phyloP scores from a whole-genome alignment of 768 basidiomycete species.

The Hygrophoropsis aurantiaca region DNA sequence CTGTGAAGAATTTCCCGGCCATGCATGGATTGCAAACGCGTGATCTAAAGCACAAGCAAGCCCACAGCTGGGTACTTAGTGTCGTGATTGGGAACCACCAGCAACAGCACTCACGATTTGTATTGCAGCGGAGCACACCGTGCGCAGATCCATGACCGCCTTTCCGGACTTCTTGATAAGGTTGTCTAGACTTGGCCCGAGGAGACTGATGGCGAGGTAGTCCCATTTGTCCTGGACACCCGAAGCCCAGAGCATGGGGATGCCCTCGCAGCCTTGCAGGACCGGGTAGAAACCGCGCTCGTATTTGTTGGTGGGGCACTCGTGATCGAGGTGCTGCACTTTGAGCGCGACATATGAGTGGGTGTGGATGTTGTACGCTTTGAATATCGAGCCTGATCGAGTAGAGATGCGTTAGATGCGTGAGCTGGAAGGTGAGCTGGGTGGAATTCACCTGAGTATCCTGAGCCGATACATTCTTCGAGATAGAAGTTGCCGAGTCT shows the following conservation, averaged over 20 bases:
- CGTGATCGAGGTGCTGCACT: constrained; percentile 65
- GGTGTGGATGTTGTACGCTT: constrained; percentile 57
- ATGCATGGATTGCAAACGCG: constrained; percentile 76
- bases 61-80: constrained; percentile 6
- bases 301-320: constrained; percentile 75
- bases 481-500: constrained; percentile 62
- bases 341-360: constrained; percentile 70
- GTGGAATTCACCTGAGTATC: constrained; percentile 62
- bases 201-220: constrained; percentile 74
- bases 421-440: background rate
- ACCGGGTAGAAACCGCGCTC: constrained; percentile 69
- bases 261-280: constrained; percentile 70
- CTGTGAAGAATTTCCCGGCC: constrained; percentile 70
- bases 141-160: constrained; percentile 64
- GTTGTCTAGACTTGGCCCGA: constrained; percentile 68
- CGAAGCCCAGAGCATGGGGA: constrained; percentile 70
- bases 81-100: constrained; percentile 1
- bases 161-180: constrained; percentile 57
- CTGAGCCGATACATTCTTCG: constrained; percentile 60
- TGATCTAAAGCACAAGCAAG: constrained; percentile 46
- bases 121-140: constrained; percentile 72
- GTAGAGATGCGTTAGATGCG: constrained; percentile 1
- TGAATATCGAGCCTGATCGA: constrained; percentile 70
- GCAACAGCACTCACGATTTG: constrained; percentile 57
- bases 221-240: constrained; percentile 61